Evolutionary conservation across 2,329 filamentous ascomycete genomes (phyloP).

Genomic region (Aspergillus arachidicola): DNA sequence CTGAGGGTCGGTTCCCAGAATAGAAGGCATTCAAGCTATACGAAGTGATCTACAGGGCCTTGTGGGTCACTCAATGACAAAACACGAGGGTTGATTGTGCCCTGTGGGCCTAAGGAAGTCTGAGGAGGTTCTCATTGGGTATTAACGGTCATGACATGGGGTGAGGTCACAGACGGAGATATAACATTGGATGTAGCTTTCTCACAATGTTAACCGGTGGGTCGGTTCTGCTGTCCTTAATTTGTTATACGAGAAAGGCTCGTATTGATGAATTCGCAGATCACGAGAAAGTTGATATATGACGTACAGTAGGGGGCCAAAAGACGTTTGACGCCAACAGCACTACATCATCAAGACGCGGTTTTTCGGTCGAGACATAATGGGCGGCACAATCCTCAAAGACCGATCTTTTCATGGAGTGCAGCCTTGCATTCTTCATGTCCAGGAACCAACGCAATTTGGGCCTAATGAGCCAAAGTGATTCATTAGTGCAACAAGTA

Average conservation of each 20-base stretch:
- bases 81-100: background rate
- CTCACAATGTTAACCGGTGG: background rate
- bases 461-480: no score
- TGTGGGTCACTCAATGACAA: background rate
- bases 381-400: no score
- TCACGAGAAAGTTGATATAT: background rate
- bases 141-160: background rate
- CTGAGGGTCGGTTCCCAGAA: background rate
- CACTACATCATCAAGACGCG: background rate
- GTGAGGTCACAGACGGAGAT: background rate
- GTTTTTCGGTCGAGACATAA: background rate
- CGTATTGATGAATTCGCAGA: background rate
- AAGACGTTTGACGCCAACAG: background rate
- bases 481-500: no score
- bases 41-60: background rate
- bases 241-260: background rate
- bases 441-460: no score
- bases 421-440: no score
- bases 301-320: background rate
- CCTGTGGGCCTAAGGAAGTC: background rate
- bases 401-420: rapidly evolving
- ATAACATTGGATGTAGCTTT: background rate
- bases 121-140: background rate
- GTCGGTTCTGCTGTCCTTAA: background rate
- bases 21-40: background rate